Evolutionary conservation across 345 rosid genomes (phyloP).

Genomic region (Gossypium turneri): DNA sequence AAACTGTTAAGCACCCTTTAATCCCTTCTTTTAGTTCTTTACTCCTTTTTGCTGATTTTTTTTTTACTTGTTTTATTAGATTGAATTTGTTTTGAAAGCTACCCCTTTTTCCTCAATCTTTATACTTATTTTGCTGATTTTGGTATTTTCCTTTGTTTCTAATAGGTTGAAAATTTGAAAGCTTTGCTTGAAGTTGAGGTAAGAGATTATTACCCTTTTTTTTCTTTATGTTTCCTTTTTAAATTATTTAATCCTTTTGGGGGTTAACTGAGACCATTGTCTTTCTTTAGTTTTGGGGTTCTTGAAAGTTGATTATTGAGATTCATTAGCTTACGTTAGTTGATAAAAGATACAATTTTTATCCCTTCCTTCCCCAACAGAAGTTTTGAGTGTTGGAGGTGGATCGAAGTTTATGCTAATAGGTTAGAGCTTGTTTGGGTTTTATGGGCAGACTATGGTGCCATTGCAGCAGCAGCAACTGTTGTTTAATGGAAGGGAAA

Average conservation of each 20-base stretch:
- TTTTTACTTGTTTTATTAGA: conserved; percentile 32
- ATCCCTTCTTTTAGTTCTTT: conserved; percentile 26
- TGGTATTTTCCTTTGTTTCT: background rate
- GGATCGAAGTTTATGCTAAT: background rate
- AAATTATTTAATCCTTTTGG: background rate
- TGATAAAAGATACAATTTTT: background rate
- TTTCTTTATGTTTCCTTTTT: background rate
- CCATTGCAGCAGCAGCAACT: conserved; percentile 88
- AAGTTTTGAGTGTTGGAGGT: background rate
- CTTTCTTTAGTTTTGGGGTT: background rate
- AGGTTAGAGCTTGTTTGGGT: conserved; percentile 13
- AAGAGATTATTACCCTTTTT: conserved; percentile 11
- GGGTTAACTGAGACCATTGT: background rate
- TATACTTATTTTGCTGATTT: conserved; percentile 6
- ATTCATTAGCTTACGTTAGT: background rate
- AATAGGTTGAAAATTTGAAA: conserved; percentile 89
- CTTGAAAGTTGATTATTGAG: conserved; percentile 7
- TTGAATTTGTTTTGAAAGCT: conserved; percentile 83
- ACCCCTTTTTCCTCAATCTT: conserved; percentile 9
- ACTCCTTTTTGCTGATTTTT: conserved; percentile 6
- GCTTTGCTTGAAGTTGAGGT: conserved; percentile 99
- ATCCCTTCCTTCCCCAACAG: background rate
- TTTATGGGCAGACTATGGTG: conserved; percentile 63
- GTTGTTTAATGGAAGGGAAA: conserved; percentile 79
- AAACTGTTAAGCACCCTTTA: conserved; percentile 42